Conservation (phyloP, 2,329 filamentous ascomycete species). For the Colletotrichum horii region DNA sequence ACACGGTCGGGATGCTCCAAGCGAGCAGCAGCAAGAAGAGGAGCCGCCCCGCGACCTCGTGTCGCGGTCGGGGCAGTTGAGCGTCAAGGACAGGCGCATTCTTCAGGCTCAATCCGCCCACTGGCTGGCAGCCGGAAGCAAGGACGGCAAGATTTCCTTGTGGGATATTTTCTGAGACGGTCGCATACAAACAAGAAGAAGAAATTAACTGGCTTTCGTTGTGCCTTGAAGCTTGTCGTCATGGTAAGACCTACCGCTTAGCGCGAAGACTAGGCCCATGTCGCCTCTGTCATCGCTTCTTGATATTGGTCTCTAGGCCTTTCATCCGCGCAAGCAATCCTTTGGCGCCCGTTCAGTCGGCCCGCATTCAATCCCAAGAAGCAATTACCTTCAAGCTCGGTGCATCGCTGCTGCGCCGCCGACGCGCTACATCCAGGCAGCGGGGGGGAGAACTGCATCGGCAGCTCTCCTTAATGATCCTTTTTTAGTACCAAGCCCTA, state of each 20-base stretch:
- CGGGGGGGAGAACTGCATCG: not conserved
- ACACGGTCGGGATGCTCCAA: not conserved
- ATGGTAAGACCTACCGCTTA: conserved; percentile 7
- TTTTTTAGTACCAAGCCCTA: not conserved
- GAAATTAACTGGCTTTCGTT: not conserved
- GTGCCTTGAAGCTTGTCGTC: not conserved
- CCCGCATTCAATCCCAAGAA: not conserved
- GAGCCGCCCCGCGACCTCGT: conserved; percentile 3
- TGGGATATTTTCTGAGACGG: conserved; percentile 86
- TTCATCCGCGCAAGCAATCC: not conserved
- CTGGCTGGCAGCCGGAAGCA: conserved; percentile 89
- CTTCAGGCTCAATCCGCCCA: conserved; percentile 73
- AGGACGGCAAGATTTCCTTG: conserved; percentile 92
- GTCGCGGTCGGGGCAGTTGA: conserved; percentile 31
- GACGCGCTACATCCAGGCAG: not conserved
- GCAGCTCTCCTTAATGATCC: not conserved
- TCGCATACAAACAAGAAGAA: not conserved
- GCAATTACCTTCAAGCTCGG: not conserved
- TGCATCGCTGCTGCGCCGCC: not conserved
- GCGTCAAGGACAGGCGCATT: conserved; percentile 68
- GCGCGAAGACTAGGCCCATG: not conserved
- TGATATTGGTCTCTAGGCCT: not conserved
- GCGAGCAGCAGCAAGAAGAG: not conserved
- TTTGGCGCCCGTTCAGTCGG: not conserved
- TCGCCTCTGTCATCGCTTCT: not conserved